Conservation (phyloP, 2,329 filamentous ascomycete species). For the Colletotrichum sp. region DNA sequence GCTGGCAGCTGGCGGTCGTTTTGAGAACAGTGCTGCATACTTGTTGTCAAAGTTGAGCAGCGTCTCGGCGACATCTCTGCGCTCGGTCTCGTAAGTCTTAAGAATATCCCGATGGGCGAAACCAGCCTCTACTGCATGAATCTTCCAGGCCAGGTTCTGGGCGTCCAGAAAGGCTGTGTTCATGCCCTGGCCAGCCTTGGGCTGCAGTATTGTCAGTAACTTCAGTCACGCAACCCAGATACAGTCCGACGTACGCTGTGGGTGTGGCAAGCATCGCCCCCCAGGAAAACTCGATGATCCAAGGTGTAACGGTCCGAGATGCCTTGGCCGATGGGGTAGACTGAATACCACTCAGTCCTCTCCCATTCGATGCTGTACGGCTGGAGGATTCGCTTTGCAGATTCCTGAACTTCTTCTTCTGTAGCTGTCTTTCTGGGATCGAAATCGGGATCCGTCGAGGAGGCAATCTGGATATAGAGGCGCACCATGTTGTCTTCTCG, state of each 20-base stretch:
- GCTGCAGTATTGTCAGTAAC: conserved; percentile 46
- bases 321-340: conserved; percentile 78
- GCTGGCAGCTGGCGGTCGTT: conserved; percentile 73
- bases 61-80: conserved; percentile 83
- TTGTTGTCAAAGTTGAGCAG: conserved; percentile 86
- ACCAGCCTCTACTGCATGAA: conserved; percentile 86
- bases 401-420: conserved; percentile 65
- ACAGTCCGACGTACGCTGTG: conserved; percentile 64
- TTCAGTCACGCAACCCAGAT: neutral
- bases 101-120: conserved; percentile 79
- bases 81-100: conserved; percentile 85
- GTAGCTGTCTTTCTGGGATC: conserved; percentile 68
- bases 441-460: conserved; percentile 65
- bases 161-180: conserved; percentile 82
- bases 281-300: conserved; percentile 74
- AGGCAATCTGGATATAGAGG: conserved; percentile 72
- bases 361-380: conserved; percentile 74
- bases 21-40: conserved; percentile 89
- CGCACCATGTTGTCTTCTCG: conserved; percentile 68
- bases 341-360: conserved; percentile 75
- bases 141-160: conserved; percentile 94
- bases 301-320: conserved; percentile 72
- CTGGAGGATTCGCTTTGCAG: conserved; percentile 68
- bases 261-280: conserved; percentile 80
- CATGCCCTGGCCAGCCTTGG: conserved; percentile 82